phyloP scores from a whole-genome alignment of 116 monocot species.

The Posidonia oceanica region DNA sequence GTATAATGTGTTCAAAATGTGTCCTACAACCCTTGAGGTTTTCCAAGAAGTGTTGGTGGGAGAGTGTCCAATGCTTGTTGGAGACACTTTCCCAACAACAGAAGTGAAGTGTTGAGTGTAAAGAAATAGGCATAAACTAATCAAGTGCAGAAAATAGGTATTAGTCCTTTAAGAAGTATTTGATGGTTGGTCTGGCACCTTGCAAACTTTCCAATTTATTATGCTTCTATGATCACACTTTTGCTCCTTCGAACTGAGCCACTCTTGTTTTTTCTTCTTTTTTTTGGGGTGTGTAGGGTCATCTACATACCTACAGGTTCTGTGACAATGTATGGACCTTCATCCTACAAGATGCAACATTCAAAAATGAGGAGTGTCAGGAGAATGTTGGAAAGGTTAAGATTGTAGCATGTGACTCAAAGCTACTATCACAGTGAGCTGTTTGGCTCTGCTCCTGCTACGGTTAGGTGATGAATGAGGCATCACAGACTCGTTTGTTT shows the following conservation, averaged over 20 bases:
- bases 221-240: too few species aligned
- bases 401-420: conserved; percentile 95
- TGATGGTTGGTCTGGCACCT: too few species aligned
- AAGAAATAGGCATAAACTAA: too few species aligned
- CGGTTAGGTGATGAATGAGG: conserved; percentile 1
- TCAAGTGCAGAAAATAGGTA: too few species aligned
- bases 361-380: conserved; percentile 71
- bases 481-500: background rate
- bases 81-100: too few species aligned
- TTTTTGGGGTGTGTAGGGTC: conserved; percentile 33
- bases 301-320: conserved; percentile 94
- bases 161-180: too few species aligned
- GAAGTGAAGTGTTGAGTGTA: too few species aligned
- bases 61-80: too few species aligned
- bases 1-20: too few species aligned
- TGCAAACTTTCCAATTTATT: too few species aligned
- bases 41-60: too few species aligned
- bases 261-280: background rate
- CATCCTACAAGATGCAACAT: conserved; percentile 70
- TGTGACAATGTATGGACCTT: conserved; percentile 99
- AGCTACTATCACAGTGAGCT: conserved; percentile 53
- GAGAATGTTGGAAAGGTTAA: conserved; percentile 72
- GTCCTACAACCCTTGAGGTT: too few species aligned
- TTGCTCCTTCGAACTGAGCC: background rate
- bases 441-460: background rate